These are phyloP conservation scores for Suillus occidentalis DNA, from an alignment of 768 basidiomycete species.

Conservation along the genomic window DNA sequence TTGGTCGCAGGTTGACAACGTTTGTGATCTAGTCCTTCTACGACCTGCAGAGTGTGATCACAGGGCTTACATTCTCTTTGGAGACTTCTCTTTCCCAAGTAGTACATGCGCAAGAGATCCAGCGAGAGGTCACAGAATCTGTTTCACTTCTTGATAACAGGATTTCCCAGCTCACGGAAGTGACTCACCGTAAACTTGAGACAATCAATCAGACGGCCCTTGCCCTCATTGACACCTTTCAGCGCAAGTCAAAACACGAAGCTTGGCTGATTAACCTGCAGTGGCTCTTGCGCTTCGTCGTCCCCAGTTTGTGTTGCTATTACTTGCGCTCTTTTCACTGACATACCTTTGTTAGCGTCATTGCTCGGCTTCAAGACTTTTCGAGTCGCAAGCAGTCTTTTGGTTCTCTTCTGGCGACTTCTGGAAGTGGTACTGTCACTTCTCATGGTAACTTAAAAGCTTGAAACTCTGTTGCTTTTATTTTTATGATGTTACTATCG, in stretches of 20 bases:
- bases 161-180: slow-evolving; percentile 38
- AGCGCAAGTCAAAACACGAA: neutral
- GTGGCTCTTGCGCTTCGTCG: slow-evolving; percentile 22
- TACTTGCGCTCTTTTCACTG: neutral
- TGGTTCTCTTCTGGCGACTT: slow-evolving; percentile 31
- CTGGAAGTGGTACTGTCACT: slow-evolving; percentile 37
- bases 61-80: slow-evolving; percentile 23
- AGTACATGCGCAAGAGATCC: slow-evolving; percentile 33
- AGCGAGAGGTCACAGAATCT: slow-evolving; percentile 37
- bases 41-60: slow-evolving; percentile 1
- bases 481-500: neutral
- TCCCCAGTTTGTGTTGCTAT: slow-evolving; percentile 25
- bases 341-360: neutral
- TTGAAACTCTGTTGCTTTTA: slow-evolving; percentile 2
- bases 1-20: slow-evolving; percentile 22
- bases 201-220: slow-evolving; percentile 47
- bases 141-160: slow-evolving; percentile 36
- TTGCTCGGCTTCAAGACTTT: slow-evolving; percentile 29
- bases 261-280: slow-evolving; percentile 5
- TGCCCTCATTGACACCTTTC: slow-evolving; percentile 23
- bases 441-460: slow-evolving; percentile 38
- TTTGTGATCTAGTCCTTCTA: slow-evolving; percentile 5
- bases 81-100: slow-evolving; percentile 33
- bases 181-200: slow-evolving; percentile 43
- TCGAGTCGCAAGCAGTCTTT: slow-evolving; percentile 22